These are phyloP conservation scores for Aspergillus fructus DNA, from an alignment of 2,329 filamentous ascomycete genomes.

Conservation along the genomic window DNA sequence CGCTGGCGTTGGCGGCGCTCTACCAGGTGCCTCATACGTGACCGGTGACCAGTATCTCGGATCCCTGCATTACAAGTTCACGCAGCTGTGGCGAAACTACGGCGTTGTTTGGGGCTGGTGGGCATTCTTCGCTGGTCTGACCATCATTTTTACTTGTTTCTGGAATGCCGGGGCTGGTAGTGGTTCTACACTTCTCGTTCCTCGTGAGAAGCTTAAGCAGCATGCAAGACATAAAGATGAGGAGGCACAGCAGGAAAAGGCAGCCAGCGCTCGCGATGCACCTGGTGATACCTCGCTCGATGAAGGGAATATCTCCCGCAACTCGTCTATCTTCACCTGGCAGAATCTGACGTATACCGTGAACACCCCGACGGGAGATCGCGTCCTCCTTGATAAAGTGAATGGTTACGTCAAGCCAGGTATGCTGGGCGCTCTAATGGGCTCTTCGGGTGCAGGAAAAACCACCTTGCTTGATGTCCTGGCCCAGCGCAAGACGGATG, in stretches of 20 bases:
- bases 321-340: constrained; percentile 72
- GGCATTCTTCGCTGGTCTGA: constrained; percentile 58
- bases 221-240: constrained; percentile 45
- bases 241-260: constrained; percentile 44
- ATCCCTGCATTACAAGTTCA: constrained; percentile 54
- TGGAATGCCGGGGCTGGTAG: constrained; percentile 57
- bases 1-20: constrained; percentile 58
- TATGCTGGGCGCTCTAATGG: constrained; percentile 73
- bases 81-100: constrained; percentile 60
- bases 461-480: constrained; percentile 71
- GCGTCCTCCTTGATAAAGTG: constrained; percentile 64
- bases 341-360: constrained; percentile 71
- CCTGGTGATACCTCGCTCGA: constrained; percentile 42
- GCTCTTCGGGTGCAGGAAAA: constrained; percentile 76
- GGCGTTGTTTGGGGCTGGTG: constrained; percentile 65
- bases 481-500: constrained; percentile 66
- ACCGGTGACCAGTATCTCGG: constrained; percentile 60
- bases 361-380: constrained; percentile 54
- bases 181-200: constrained; percentile 59
- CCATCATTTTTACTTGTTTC: constrained; percentile 56
- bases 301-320: constrained; percentile 43
- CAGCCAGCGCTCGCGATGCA: constrained; percentile 15
- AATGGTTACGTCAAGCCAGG: constrained; percentile 77
- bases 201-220: constrained; percentile 56
- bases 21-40: constrained; percentile 49